These are phyloP conservation scores for Sclerotinia sclerotiorum DNA, from an alignment of 2,329 filamentous ascomycete genomes.

Conservation along the genomic window DNA sequence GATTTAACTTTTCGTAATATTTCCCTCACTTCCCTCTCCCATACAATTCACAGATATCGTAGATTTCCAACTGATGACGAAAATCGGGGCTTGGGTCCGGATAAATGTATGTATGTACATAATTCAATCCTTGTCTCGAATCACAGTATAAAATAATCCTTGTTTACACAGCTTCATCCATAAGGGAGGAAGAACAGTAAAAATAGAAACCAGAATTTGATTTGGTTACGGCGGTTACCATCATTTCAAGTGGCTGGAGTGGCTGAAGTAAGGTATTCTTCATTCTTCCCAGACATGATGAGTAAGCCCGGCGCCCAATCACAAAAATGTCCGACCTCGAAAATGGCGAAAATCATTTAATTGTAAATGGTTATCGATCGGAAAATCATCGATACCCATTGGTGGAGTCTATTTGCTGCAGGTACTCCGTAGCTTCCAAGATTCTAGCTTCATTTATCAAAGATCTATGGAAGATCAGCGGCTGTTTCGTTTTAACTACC, in stretches of 20 bases:
- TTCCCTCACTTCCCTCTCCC: neutral
- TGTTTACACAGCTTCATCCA: neutral
- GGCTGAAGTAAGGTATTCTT: neutral
- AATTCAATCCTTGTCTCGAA: slow-evolving; percentile 16
- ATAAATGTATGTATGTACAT: slow-evolving; percentile 1
- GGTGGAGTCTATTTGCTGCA: slow-evolving; percentile 16
- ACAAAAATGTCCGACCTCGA: neutral
- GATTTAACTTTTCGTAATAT: neutral
- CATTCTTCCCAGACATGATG: neutral
- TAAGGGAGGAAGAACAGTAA: neutral
- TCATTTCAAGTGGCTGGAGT: neutral
- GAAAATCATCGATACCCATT: slow-evolving; percentile 1
- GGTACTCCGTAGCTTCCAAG: slow-evolving; percentile 1
- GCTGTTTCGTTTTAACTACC: neutral
- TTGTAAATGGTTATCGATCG: neutral
- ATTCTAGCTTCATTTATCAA: neutral
- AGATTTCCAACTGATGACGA: neutral
- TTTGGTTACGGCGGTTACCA: neutral
- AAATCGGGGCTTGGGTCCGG: neutral
- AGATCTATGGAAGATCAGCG: neutral
- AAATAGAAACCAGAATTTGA: neutral
- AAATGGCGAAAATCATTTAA: neutral
- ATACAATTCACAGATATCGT: neutral
- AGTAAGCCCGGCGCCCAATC: neutral
- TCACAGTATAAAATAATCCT: neutral